Evolutionary conservation across 2,329 filamentous ascomycete genomes (phyloP), one percentile per base, ranked within the genome.

Genomic region (Orbilia ellipsospora): DNA sequence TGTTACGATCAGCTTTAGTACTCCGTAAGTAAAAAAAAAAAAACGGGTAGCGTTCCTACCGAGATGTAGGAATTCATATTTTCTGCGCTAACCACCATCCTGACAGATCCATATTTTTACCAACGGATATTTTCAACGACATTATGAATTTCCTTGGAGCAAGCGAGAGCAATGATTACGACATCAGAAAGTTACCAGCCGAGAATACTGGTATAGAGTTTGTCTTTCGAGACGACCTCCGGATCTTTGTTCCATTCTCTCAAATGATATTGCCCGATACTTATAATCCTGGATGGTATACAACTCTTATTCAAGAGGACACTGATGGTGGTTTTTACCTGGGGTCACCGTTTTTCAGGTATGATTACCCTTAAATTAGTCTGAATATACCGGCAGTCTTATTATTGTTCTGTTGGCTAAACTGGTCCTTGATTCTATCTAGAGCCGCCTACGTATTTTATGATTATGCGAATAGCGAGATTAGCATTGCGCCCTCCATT

Each of bases 331-430:
- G 12, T 13, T 28, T 18, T 23, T 23, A 5, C 12, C 26, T 55
- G 13, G 52, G 52, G 16, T 20, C 52, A 15, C 52, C 52, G 26
- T 55, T 55, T 13, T 55, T 55, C 28, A 55, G 52, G 52, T 36
- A 55, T n/a, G 44, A 36, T 6, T 36, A 36, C 31, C 8, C 31
- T 36, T 10, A 10, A 36, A 2, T 36, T 7, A 36, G 6, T 1
- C 31, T 2, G 8, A 36, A 36, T 36, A 36, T 36, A 7, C 1
- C 31, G 5, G 31, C 10, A 10, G 31, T 36, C 31, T 6, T 1
- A 10, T 36, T 10, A 2, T 36, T 10, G 31, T 36, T 36, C 31
- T 2, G 31, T 4, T 36, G 3, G 31, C 31, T 36, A 36, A 36
- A 36, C 31, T 36, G 31, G 5, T 10, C 1, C 1, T 36, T 36